Conservation (phyloP, 2,329 filamentous ascomycete species). For the Penicillium hesseltinei region DNA sequence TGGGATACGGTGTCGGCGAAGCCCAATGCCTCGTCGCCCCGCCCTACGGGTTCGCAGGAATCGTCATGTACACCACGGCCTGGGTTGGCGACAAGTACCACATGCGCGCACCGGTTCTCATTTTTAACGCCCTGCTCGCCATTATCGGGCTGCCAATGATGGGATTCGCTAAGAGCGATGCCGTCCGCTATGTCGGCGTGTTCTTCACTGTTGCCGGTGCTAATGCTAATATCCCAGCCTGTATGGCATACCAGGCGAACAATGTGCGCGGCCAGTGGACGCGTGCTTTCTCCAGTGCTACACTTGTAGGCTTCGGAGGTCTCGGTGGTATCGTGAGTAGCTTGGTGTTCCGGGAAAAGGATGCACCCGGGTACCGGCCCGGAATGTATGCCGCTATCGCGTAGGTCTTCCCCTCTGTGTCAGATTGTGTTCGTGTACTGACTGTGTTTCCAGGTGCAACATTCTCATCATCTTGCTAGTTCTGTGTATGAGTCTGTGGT, state of each 20-base stretch:
- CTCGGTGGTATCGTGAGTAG: conserved; percentile 75
- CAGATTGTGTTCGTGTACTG: conserved; percentile 5
- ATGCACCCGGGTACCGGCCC: conserved; percentile 36
- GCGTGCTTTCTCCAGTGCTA: conserved; percentile 73
- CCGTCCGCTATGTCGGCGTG: conserved; percentile 68
- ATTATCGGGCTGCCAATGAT: conserved; percentile 71
- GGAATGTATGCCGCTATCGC: conserved; percentile 35
- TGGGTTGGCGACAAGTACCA: conserved; percentile 66
- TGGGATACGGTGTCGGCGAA: conserved; percentile 63
- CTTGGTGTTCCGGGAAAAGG: conserved; percentile 62
- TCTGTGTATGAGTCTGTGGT: conserved; percentile 29
- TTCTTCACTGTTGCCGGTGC: conserved; percentile 74
- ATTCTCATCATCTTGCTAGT: conserved; percentile 35
- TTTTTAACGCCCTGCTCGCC: conserved; percentile 63
- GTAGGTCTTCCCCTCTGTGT: conserved; percentile 19
- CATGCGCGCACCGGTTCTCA: conserved; percentile 64
- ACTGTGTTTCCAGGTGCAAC: conserved; percentile 29
- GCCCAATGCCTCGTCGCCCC: conserved; percentile 71
- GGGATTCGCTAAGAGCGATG: conserved; percentile 60
- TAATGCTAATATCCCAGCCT: conserved; percentile 72
- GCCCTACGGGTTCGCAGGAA: conserved; percentile 64
- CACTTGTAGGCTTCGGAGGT: conserved; percentile 72
- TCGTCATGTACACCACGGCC: conserved; percentile 59
- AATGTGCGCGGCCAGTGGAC: conserved; percentile 90
- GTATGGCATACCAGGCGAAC: conserved; percentile 79